Conservation (phyloP, 2,329 filamentous ascomycete genomes). For the Diaporthe ilicicola region DNA sequence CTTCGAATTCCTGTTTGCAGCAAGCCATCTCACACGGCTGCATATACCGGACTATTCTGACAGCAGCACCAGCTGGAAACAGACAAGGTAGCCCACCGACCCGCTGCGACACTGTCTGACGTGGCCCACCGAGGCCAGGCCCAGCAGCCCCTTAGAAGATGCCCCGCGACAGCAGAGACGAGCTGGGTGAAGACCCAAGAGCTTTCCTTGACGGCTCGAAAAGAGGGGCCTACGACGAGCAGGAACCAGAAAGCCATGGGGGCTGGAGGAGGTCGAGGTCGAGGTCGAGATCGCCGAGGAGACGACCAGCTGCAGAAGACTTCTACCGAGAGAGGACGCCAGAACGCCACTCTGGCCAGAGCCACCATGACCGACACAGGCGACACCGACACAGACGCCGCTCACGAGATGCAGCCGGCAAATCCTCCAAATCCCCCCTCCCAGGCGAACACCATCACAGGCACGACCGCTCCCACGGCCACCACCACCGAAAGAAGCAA, state of each 20-base stretch:
- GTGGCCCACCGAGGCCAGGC: not conserved
- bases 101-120: not conserved
- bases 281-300: constrained; percentile 23
- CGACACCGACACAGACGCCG: not conserved
- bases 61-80: not conserved
- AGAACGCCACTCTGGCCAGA: not conserved
- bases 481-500: constrained; percentile 3
- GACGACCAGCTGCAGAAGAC: constrained; percentile 26
- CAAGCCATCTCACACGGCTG: not conserved
- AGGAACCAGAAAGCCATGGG: not conserved
- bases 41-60: not conserved
- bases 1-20: not conserved
- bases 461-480: not conserved
- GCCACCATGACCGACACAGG: not conserved
- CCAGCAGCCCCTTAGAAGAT: not conserved
- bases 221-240: not conserved
- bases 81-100: not conserved
- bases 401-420: not conserved
- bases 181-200: not conserved
- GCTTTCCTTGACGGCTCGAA: not conserved
- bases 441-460: constrained; percentile 6
- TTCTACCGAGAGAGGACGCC: constrained; percentile 24
- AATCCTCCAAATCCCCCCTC: not conserved
- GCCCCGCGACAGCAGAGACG: constrained; percentile 5
- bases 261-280: not conserved